These are phyloP conservation scores for Ophiostoma sp. DNA, from an alignment of 2,329 filamentous ascomycete species.

Conservation along the genomic window DNA sequence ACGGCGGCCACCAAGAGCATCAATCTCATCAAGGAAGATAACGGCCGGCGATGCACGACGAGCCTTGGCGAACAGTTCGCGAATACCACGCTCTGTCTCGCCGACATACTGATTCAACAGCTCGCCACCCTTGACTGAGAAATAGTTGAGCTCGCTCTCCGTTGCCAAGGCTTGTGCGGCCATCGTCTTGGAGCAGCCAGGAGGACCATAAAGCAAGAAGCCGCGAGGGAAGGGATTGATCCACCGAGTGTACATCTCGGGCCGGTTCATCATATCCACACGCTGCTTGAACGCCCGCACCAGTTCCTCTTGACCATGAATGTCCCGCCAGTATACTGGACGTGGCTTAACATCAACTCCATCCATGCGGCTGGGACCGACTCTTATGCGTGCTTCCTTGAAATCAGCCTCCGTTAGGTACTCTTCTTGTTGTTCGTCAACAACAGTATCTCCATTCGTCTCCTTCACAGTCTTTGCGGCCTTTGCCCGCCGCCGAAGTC, in stretches of 20 bases:
- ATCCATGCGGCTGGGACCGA: slow-evolving; percentile 80
- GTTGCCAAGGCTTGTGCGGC: slow-evolving; percentile 87
- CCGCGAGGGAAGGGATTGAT: slow-evolving; percentile 58
- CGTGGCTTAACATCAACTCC: slow-evolving; percentile 86
- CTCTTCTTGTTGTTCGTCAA: background rate
- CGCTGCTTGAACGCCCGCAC: slow-evolving; percentile 56
- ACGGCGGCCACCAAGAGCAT: slow-evolving; percentile 64
- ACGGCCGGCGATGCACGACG: slow-evolving; percentile 82
- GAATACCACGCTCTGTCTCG: slow-evolving; percentile 80
- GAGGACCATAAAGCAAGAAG: slow-evolving; percentile 83
- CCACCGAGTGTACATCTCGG: slow-evolving; percentile 33
- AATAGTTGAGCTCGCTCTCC: slow-evolving; percentile 86
- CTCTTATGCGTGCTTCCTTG: slow-evolving; percentile 57
- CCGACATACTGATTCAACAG: slow-evolving; percentile 96
- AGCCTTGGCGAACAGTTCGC: slow-evolving; percentile 80
- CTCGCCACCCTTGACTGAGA: slow-evolving; percentile 89
- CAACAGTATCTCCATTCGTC: background rate
- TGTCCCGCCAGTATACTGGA: slow-evolving; percentile 78
- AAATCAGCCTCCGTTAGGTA: slow-evolving; percentile 49
- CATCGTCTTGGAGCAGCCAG: slow-evolving; percentile 91
- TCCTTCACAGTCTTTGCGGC: background rate
- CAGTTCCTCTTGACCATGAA: slow-evolving; percentile 75
- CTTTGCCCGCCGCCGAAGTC: background rate
- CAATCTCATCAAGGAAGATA: slow-evolving; percentile 96
- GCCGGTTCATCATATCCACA: slow-evolving; percentile 37